A percentile compares a stretch with the other conserved stretches of the same genome.
These are phyloP conservation scores for Jacaranda mimosifolia DNA, from an alignment of 257 asterid species.

Conservation along the genomic window DNA sequence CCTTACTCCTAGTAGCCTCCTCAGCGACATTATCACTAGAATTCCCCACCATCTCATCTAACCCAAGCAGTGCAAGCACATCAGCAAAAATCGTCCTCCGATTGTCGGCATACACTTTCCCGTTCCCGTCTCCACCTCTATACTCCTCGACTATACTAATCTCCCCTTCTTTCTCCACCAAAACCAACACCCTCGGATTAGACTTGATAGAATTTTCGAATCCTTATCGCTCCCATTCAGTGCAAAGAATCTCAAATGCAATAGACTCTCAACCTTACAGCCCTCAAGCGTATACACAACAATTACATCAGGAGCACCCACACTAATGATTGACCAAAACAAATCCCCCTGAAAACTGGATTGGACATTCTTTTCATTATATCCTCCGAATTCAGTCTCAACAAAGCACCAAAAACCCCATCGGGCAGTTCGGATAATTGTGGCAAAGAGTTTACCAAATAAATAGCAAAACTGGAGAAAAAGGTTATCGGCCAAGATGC, in stretches of 20 bases:
- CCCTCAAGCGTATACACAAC: constrained; percentile 85
- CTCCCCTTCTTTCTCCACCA: constrained; percentile 92
- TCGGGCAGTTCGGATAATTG: constrained; percentile 60
- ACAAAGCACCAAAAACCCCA: constrained; percentile 73
- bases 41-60: constrained; percentile 54
- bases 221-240: constrained; percentile 64
- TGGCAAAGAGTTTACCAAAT: constrained; percentile 56
- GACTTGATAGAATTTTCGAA: constrained; percentile 70
- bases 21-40: constrained; percentile 24
- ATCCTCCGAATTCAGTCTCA: constrained; percentile 55
- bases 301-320: constrained; percentile 83
- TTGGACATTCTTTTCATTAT: constrained; percentile 66
- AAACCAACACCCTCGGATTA: constrained; percentile 83
- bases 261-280: constrained; percentile 72
- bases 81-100: constrained; percentile 48
- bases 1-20: constrained; percentile 3
- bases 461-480: constrained; percentile 61
- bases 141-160: constrained; percentile 84
- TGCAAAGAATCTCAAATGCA: constrained; percentile 70
- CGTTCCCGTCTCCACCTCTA: constrained; percentile 54
- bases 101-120: constrained; percentile 51
- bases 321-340: constrained; percentile 90
- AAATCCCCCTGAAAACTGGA: constrained; percentile 75
- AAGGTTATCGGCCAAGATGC: constrained; percentile 47
- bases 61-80: constrained; percentile 43